Conservation (phyloP, 108 stramenopile genomes). For the Cyclotella distinguenda region DNA sequence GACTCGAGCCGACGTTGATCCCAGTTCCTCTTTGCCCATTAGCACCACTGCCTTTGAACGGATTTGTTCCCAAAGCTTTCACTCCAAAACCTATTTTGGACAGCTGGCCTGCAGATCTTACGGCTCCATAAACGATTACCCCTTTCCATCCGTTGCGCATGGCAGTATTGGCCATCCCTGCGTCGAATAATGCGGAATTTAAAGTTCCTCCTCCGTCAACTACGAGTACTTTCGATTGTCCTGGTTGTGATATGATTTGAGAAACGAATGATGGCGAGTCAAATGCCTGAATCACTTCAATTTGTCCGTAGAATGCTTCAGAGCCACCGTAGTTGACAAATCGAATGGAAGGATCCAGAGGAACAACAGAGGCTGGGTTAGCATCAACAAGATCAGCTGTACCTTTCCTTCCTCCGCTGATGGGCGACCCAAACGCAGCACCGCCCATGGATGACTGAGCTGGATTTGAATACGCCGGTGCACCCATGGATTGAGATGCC, state of each 20-base stretch:
- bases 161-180: slow-evolving; percentile 35
- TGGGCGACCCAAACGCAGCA: slow-evolving; percentile 1
- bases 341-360: slow-evolving; percentile 29
- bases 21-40: slow-evolving; percentile 26
- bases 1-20: slow-evolving; percentile 16
- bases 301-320: slow-evolving; percentile 31
- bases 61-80: slow-evolving; percentile 68
- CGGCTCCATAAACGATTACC: slow-evolving; percentile 66
- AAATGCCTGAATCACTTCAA: slow-evolving; percentile 45
- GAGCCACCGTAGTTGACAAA: slow-evolving; percentile 37
- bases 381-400: slow-evolving; percentile 33
- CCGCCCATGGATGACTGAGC: slow-evolving; percentile 8
- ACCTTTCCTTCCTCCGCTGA: slow-evolving; percentile 13
- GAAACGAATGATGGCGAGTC: slow-evolving; percentile 35
- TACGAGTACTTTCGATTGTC: slow-evolving; percentile 39
- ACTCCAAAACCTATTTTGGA: slow-evolving; percentile 53
- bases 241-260: slow-evolving; percentile 42
- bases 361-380: slow-evolving; percentile 24
- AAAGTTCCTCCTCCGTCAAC: slow-evolving; percentile 48
- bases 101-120: slow-evolving; percentile 63
- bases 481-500: neutral
- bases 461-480: slow-evolving; percentile 3
- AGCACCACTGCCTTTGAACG: slow-evolving; percentile 33
- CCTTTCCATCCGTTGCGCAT: slow-evolving; percentile 61
- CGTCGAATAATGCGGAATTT: slow-evolving; percentile 41